phyloP scores from a whole-genome alignment of 352 stramenopile species.

The Pythium aquatile region DNA sequence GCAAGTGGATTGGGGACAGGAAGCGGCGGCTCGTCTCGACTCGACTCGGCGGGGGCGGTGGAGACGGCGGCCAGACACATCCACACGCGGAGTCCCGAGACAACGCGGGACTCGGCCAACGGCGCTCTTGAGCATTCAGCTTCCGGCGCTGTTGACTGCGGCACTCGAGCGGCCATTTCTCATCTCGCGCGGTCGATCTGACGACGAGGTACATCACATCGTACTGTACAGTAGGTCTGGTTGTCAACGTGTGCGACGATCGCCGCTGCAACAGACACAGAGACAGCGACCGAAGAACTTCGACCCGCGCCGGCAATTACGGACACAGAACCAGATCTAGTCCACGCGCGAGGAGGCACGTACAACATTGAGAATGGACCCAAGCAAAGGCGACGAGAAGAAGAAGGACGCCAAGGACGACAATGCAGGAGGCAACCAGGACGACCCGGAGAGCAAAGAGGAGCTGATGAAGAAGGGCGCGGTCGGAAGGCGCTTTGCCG shows the following conservation, averaged over 20 bases:
- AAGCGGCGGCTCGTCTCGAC: background rate
- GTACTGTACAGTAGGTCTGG: background rate
- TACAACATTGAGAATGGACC: conserved; percentile 17
- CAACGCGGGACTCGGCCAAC: background rate
- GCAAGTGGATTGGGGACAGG: background rate
- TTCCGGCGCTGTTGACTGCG: background rate
- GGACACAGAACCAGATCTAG: conserved; percentile 6
- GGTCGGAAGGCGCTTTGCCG: conserved; percentile 31
- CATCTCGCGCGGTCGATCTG: background rate
- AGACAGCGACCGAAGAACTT: background rate
- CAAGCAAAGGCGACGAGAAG: conserved; percentile 27
- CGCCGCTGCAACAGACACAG: background rate
- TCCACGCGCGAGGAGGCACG: background rate
- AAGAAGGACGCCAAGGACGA: conserved; percentile 24
- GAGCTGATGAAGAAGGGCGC: conserved; percentile 33
- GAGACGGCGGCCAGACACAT: background rate
- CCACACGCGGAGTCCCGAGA: background rate
- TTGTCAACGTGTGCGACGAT: background rate
- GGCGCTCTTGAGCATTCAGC: background rate
- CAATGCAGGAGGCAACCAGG: conserved; percentile 23
- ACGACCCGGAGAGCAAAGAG: conserved; percentile 29
- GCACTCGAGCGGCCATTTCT: background rate
- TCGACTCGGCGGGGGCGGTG: background rate
- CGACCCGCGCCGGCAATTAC: background rate
- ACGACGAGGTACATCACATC: background rate